Percentiles rank a stretch among this genome's conserved stretches.
Conservation (phyloP, 345 rosid species). For the Lepidium africanum region DNA sequence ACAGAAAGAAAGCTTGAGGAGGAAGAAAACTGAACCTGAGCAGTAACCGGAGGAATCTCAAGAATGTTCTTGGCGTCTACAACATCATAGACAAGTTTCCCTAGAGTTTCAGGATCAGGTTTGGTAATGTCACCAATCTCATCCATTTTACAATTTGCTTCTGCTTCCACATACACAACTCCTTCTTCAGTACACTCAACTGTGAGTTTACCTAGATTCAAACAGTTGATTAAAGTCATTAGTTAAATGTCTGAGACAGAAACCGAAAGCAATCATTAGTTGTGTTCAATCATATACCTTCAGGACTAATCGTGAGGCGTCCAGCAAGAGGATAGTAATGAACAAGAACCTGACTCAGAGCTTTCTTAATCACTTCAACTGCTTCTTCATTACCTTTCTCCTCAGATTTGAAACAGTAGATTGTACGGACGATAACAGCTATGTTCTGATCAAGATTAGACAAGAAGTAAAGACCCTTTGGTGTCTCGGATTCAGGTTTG, state of each 20-base stretch:
- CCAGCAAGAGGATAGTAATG: slow-evolving; percentile 85
- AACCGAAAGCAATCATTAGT: not conserved
- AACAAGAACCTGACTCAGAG: slow-evolving; percentile 69
- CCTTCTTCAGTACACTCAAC: slow-evolving; percentile 78
- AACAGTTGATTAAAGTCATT: not conserved
- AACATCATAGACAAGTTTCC: slow-evolving; percentile 74
- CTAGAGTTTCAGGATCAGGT: slow-evolving; percentile 65
- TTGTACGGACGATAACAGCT: slow-evolving; percentile 67
- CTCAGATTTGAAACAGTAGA: slow-evolving; percentile 72
- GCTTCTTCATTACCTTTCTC: slow-evolving; percentile 54
- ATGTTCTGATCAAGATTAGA: slow-evolving; percentile 93
- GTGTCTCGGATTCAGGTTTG: slow-evolving; percentile 60
- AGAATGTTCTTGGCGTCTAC: slow-evolving; percentile 77
- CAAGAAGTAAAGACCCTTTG: slow-evolving; percentile 70
- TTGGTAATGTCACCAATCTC: slow-evolving; percentile 79
- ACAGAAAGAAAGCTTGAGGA: not conserved
- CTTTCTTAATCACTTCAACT: slow-evolving; percentile 55
- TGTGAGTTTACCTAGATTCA: slow-evolving; percentile 45
- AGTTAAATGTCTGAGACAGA: not conserved
- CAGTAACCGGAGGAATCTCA: slow-evolving; percentile 84
- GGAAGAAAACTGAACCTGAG: slow-evolving; percentile 54
- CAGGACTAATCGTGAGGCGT: slow-evolving; percentile 60
- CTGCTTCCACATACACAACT: slow-evolving; percentile 79
- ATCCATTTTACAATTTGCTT: slow-evolving; percentile 55
- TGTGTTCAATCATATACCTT: slow-evolving; percentile 29